phyloP scores from a whole-genome alignment of 75 land plant genomes.

The Gnetum montanum region DNA sequence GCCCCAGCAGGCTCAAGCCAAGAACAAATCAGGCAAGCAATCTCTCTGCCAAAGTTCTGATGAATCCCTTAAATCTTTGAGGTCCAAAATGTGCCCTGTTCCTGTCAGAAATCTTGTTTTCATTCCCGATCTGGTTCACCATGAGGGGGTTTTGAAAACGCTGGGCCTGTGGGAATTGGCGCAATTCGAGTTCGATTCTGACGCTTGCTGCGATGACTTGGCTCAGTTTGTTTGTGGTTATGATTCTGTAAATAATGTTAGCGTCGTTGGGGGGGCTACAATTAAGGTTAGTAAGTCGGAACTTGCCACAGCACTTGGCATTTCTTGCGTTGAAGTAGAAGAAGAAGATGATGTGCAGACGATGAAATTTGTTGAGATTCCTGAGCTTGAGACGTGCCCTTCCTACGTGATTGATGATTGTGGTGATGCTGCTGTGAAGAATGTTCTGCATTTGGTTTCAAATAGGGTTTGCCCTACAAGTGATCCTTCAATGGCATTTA shows the following conservation, averaged over 20 bases:
- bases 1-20: not conserved
- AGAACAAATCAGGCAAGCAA: not conserved
- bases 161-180: constrained; percentile 63
- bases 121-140: constrained; percentile 15
- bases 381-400: not conserved
- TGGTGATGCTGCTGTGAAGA: constrained; percentile 8
- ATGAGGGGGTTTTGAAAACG: constrained; percentile 30
- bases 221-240: constrained; percentile 27
- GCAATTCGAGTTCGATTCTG: constrained; percentile 23
- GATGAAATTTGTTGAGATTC: not conserved
- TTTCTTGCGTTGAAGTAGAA: constrained; percentile 32
- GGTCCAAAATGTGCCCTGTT: constrained; percentile 15
- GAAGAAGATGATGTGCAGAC: too few relatives aligned
- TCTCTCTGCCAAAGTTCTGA: too few relatives aligned
- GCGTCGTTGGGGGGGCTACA: constrained; percentile 19
- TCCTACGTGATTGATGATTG: not conserved
- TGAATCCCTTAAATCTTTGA: constrained; percentile 9
- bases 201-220: constrained; percentile 24
- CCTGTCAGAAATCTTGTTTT: constrained; percentile 15
- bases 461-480: constrained; percentile 27
- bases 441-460: constrained; percentile 27
- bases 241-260: not conserved
- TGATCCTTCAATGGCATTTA: constrained; percentile 35
- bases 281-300: constrained; percentile 37
- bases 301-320: constrained; percentile 31